Percentiles rank a stretch among this genome's conserved stretches.
phyloP scores from a whole-genome alignment of 2,329 filamentous ascomycete genomes.

The Aspergillus calidoustus region DNA sequence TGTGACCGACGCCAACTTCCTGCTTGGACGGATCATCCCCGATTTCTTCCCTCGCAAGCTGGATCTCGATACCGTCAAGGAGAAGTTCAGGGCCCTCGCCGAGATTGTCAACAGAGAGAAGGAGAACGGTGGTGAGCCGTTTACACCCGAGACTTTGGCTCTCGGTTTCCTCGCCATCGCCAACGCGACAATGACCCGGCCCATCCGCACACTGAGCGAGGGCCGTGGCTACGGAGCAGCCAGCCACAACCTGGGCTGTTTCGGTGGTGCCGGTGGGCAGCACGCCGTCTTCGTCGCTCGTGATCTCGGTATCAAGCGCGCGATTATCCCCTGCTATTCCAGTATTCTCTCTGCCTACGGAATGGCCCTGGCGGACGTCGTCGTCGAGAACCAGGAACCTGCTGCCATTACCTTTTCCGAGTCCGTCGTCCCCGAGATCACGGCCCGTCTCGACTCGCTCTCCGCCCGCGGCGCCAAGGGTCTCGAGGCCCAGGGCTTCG shows the following conservation, averaged over 20 bases:
- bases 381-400: conserved; percentile 77
- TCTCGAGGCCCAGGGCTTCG: conserved; percentile 48
- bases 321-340: conserved; percentile 86
- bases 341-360: conserved; percentile 92
- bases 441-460: conserved; percentile 11
- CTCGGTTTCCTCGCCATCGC: conserved; percentile 49
- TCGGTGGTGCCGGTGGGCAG: conserved; percentile 89
- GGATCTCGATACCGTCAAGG: conserved; percentile 72
- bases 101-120: conserved; percentile 60
- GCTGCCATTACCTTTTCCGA: conserved; percentile 59
- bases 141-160: conserved; percentile 31
- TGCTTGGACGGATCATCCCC: conserved; percentile 81
- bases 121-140: conserved; percentile 26
- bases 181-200: conserved; percentile 59
- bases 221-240: conserved; percentile 91
- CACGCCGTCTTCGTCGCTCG: conserved; percentile 90
- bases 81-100: conserved; percentile 73
- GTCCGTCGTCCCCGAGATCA: conserved; percentile 31
- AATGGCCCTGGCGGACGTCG: conserved; percentile 92
- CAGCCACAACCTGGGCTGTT: conserved; percentile 87
- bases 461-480: conserved; percentile 13
- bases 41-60: conserved; percentile 92
- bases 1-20: conserved; percentile 90
- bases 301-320: conserved; percentile 80
- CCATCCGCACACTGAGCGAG: conserved; percentile 88